Conservation (phyloP, 371 early-diverging fungal genomes). For the Vairimorpha apis region DNA sequence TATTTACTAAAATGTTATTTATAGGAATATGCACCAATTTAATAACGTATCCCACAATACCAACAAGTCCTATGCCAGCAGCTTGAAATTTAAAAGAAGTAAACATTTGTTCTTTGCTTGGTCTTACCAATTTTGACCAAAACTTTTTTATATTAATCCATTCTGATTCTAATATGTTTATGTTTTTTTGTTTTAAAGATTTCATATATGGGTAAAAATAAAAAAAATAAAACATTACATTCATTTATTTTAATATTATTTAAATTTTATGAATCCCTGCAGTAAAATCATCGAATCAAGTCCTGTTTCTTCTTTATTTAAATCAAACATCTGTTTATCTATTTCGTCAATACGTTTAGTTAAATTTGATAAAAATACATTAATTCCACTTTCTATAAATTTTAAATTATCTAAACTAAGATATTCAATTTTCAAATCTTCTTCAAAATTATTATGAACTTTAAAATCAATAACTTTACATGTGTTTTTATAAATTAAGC, state of each 20-base stretch:
- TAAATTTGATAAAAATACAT: background rate
- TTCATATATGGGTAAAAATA: slow-evolving; percentile 2
- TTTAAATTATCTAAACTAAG: background rate
- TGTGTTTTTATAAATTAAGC: background rate
- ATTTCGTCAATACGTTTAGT: background rate
- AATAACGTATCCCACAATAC: slow-evolving; percentile 60
- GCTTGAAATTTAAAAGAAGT: slow-evolving; percentile 47
- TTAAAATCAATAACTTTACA: too few relatives aligned
- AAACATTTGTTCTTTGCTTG: slow-evolving; percentile 51
- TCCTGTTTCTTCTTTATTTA: background rate
- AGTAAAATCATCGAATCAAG: background rate
- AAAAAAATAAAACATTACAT: too few relatives aligned
- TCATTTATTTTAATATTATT: too few relatives aligned
- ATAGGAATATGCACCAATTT: slow-evolving; percentile 63
- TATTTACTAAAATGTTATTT: slow-evolving; percentile 62
- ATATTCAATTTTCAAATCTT: background rate
- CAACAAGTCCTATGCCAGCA: slow-evolving; percentile 55
- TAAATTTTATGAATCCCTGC: background rate
- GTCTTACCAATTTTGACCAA: slow-evolving; percentile 51
- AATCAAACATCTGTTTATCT: background rate
- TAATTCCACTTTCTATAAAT: background rate
- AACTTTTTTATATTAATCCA: background rate
- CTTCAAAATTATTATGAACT: too few relatives aligned
- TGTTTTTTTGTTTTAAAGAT: background rate
- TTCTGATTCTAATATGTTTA: background rate